Evolutionary conservation across 2,329 filamentous ascomycete species (phyloP).

Genomic region (Graphilbum fragrans): DNA sequence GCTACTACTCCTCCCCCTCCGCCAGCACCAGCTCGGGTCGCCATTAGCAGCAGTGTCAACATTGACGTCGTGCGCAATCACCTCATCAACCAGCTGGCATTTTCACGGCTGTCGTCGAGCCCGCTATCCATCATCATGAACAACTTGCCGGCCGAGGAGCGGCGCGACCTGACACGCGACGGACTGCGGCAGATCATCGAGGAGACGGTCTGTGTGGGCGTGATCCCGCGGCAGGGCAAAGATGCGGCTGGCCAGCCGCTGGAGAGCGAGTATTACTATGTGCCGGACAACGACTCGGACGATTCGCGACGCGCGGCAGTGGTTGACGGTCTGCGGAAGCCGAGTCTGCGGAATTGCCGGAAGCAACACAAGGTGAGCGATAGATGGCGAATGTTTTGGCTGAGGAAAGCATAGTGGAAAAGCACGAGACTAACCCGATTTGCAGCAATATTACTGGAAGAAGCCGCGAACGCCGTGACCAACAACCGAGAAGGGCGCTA

Average conservation of each 20-base stretch:
- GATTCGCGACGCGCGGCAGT: constrained; percentile 67
- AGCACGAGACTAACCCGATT: constrained; percentile 6
- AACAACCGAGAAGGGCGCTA: neutral
- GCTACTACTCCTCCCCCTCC: neutral
- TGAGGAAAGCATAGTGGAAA: neutral
- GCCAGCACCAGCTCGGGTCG: neutral
- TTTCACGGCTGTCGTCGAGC: constrained; percentile 81
- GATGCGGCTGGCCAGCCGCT: constrained; percentile 88
- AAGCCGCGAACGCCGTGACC: constrained; percentile 44
- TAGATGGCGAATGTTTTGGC: neutral
- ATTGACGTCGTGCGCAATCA: constrained; percentile 59
- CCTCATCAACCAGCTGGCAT: constrained; percentile 88
- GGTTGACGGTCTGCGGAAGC: constrained; percentile 75
- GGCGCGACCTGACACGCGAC: constrained; percentile 44
- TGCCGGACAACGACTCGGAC: constrained; percentile 77
- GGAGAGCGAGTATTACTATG: constrained; percentile 95
- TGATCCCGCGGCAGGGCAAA: constrained; percentile 83
- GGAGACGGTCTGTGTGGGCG: constrained; percentile 65
- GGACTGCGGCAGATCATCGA: constrained; percentile 63
- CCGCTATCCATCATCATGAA: constrained; percentile 81
- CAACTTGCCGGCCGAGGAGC: constrained; percentile 62
- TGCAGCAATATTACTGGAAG: constrained; percentile 60
- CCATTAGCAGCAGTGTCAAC: constrained; percentile 18
- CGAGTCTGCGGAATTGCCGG: constrained; percentile 75
- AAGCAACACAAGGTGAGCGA: constrained; percentile 92